Percentiles rank a stretch among this genome's conserved stretches.
phyloP scores from a whole-genome alignment of 805 yeast genomes.

The Kuraishia borneana region DNA sequence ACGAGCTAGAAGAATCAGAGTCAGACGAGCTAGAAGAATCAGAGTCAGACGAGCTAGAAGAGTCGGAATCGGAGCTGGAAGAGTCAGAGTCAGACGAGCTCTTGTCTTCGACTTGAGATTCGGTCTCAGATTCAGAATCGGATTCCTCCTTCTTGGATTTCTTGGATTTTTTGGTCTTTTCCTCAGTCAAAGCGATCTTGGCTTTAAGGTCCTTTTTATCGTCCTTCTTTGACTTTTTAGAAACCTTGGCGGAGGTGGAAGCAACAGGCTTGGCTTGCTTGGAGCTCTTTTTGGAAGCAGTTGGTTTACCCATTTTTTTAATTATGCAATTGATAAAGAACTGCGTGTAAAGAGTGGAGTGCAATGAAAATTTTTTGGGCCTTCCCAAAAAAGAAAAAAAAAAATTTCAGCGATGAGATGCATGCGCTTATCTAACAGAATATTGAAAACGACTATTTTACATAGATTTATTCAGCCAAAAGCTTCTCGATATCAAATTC shows the following conservation, averaged over 20 bases:
- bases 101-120: constrained; percentile 4
- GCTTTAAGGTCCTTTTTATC: constrained; percentile 9
- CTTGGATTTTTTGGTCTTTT: constrained; percentile 4
- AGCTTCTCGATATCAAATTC: constrained; percentile 89
- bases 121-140: constrained; percentile 10
- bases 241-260: constrained; percentile 19
- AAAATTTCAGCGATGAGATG: constrained; percentile 1
- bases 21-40: constrained; percentile 10
- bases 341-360: background rate
- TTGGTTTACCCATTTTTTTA: background rate
- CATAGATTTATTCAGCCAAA: constrained; percentile 36
- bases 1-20: constrained; percentile 6
- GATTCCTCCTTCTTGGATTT: constrained; percentile 8
- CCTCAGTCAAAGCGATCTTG: constrained; percentile 2
- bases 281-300: background rate
- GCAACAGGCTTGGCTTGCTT: constrained; percentile 7
- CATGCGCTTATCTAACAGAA: too few species aligned
- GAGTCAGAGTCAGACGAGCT: constrained; percentile 8
- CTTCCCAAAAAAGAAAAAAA: background rate
- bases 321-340: background rate
- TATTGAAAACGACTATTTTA: too few species aligned
- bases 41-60: constrained; percentile 11
- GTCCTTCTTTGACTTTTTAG: constrained; percentile 9
- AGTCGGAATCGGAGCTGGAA: constrained; percentile 9
- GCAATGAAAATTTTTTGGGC: background rate